Evolutionary conservation across 225 moss, liverwort and hornwort genomes (phyloP), one percentile per base, ranked within the genome.

Genomic region (Ulota crispa): DNA sequence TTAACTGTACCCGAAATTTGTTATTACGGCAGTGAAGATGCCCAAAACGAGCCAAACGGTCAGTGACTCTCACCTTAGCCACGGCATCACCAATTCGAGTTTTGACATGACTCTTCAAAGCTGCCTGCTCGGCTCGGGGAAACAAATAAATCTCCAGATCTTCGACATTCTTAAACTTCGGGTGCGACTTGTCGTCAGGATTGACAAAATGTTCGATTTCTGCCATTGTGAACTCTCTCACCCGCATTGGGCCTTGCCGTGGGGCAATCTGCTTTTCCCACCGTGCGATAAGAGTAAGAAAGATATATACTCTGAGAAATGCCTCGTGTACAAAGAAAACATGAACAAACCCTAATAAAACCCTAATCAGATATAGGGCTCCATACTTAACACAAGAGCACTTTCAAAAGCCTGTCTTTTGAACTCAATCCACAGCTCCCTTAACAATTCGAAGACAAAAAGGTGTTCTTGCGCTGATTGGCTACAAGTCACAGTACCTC

Each of bases 121-220:
- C 82, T 60, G 79, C 43, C 54, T 96, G 96, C 78, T 94, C 84
- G 54, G 81, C 77, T 84, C 94, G 85, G 37, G 94, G 91, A 72
- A 93, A 93, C 64, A 96, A 79, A 31, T 88, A 65, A 6, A 96
- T 85, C 80, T 92, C 94, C 60, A 94, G 78, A 68, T 91, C 54
- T 23, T 86, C 88, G 13, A 96, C 92, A 65, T 85, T 84, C 86
- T 89, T 91, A 80, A 94, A 94, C 65, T 91, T 93, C 34, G 92
- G 92, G 73, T 96, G 93, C n/a, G 93, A 91, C 82, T 96, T 96
- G 80, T 94, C 92, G 23, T 93, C 91, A 8, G 94, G 94, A 78
- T 94, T 88, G 37, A 96, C 96, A 55, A 96, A 96, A 80, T 96
- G 96, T 73, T 96, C 96, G 78, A 96, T 96, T 83, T 96, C 96